phyloP scores from a whole-genome alignment of 805 yeast genomes.

The Jamesozyma lodderae region DNA sequence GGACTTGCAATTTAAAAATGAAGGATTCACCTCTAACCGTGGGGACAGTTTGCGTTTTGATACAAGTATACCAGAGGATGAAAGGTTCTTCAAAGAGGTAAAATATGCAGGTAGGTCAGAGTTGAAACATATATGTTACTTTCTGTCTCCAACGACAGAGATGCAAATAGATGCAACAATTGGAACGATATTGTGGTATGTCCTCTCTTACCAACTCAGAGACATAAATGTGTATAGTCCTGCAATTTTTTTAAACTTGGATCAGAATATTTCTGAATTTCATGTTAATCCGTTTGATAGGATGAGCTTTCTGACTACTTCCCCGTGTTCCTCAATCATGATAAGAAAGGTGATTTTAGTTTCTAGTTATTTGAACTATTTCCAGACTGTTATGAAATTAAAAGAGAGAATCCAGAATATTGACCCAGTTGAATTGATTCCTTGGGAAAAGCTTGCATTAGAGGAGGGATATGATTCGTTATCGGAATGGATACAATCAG shows the following conservation, averaged over 20 bases:
- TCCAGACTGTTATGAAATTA: constrained; percentile 10
- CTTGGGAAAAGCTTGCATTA: constrained; percentile 15
- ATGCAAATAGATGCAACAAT: too few relatives aligned
- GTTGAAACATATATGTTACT: constrained; percentile 17
- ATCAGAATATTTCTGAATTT: constrained; percentile 15
- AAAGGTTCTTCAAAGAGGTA: constrained; percentile 5
- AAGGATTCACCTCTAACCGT: too few relatives aligned
- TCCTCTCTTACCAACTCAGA: too few relatives aligned
- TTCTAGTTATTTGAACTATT: constrained; percentile 14
- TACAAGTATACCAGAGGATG: constrained; percentile 1
- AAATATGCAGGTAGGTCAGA: constrained; percentile 10
- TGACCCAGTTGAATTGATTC: constrained; percentile 8
- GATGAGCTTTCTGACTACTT: constrained; percentile 51
- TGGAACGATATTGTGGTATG: too few relatives aligned
- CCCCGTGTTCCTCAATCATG: constrained; percentile 81
- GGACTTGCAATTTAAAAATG: too few relatives aligned
- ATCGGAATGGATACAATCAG: constrained; percentile 9
- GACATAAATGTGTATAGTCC: constrained; percentile 13
- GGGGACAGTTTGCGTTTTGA: too few relatives aligned
- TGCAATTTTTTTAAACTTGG: constrained; percentile 14
- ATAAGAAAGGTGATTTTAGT: constrained; percentile 49
- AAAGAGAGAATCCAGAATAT: constrained; percentile 11
- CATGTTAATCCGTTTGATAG: constrained; percentile 24
- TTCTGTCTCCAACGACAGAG: constrained; percentile 17
- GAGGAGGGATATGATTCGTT: constrained; percentile 10